Evolutionary conservation across 805 yeast genomes (phyloP).

Genomic region (Wickerhamomyces rabaulensis): DNA sequence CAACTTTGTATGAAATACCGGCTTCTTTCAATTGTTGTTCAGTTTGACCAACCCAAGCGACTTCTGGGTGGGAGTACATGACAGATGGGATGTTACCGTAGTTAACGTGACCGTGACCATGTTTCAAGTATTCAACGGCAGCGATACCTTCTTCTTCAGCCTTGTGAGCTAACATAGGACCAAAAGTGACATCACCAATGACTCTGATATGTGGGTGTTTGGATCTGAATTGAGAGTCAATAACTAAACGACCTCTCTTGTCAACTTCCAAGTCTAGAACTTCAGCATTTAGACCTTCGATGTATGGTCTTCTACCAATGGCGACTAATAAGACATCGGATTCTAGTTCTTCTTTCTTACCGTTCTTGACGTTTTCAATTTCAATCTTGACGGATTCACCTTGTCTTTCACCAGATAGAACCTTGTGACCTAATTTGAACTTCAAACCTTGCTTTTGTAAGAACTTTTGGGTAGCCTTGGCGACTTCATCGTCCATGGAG

Average conservation of each 20-base stretch:
- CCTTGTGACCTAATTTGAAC: constrained; percentile 91
- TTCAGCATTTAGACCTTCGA: constrained; percentile 85
- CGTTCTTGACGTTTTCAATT: constrained; percentile 84
- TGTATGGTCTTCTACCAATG: constrained; percentile 97
- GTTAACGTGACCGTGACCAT: constrained; percentile 96
- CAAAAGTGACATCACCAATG: constrained; percentile 97
- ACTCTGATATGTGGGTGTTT: constrained; percentile 91
- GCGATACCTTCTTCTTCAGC: constrained; percentile 99
- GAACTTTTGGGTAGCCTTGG: constrained; percentile 84
- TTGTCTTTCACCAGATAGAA: constrained; percentile 75
- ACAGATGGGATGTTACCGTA: constrained; percentile 97
- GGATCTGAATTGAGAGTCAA: constrained; percentile 90
- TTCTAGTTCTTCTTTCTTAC: constrained; percentile 71
- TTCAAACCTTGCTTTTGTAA: constrained; percentile 92
- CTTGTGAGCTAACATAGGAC: constrained; percentile 99
- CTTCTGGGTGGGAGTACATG: constrained; percentile 99
- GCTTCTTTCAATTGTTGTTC: constrained; percentile 93
- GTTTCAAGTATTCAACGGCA: constrained; percentile 90
- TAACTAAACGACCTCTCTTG: constrained; percentile 87
- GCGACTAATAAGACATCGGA: constrained; percentile 95
- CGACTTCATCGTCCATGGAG: constrained; percentile 95
- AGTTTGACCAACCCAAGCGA: constrained; percentile 97
- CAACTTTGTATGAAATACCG: constrained; percentile 87
- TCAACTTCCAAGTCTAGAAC: constrained; percentile 86
- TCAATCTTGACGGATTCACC: constrained; percentile 86